These are phyloP conservation scores for Litchi chinensis DNA, from an alignment of 345 rosid genomes.

Conservation along the genomic window DNA sequence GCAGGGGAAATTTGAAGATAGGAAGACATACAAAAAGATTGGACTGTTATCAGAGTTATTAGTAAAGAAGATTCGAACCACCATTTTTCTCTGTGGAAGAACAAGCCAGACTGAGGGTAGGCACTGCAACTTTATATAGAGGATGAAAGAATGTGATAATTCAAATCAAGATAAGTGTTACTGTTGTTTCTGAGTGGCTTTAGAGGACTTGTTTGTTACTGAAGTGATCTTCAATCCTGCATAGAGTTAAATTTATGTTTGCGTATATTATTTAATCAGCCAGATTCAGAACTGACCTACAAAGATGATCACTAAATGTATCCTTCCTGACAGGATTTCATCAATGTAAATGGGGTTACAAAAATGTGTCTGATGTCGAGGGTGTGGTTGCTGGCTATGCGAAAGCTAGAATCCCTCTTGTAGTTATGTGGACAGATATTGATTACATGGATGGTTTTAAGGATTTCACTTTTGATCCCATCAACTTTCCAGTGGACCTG, in stretches of 20 bases:
- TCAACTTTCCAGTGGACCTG: conserved; percentile 36
- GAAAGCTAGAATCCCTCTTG: conserved; percentile 34
- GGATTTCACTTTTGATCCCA: conserved; percentile 54
- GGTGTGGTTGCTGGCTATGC: conserved; percentile 46
- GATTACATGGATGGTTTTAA: conserved; percentile 56
- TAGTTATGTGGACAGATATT: conserved; percentile 42
- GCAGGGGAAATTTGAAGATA: too few species aligned
- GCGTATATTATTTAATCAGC: too few species aligned
- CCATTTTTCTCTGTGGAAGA: neutral
- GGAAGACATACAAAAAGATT: too few species aligned
- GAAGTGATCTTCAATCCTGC: too few species aligned
- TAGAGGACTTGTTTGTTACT: neutral
- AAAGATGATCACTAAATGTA: neutral
- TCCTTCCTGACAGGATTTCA: conserved; percentile 37
- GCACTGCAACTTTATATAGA: neutral
- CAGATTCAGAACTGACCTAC: too few species aligned
- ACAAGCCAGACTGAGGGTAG: too few species aligned
- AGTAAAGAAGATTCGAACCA: conserved; percentile 13
- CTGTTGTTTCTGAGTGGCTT: neutral
- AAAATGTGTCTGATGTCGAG: conserved; percentile 42
- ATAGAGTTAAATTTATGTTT: too few species aligned
- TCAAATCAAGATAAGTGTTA: neutral
- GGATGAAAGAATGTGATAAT: neutral
- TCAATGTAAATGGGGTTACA: conserved; percentile 50
- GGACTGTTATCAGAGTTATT: too few species aligned